Evolutionary conservation across 805 yeast species (phyloP).

Genomic region (Sugiyamaella mastotermitis): DNA sequence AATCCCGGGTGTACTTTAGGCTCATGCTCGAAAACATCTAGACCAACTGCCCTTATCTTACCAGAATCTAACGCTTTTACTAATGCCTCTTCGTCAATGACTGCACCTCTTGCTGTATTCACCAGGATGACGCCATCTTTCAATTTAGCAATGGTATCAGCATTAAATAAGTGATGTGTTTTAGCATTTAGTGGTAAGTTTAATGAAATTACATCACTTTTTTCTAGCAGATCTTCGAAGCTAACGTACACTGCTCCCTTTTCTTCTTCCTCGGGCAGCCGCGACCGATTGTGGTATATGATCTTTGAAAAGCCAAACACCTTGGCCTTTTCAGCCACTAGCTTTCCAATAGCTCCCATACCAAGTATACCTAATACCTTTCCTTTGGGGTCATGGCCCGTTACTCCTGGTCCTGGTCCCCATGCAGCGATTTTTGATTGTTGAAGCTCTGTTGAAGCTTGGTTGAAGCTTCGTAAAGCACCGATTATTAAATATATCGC

Average conservation of each 20-base stretch:
- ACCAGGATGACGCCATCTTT: constrained; percentile 48
- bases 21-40: constrained; percentile 53
- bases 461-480: constrained; percentile 41
- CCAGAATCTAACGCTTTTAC: constrained; percentile 41
- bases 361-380: constrained; percentile 53
- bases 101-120: constrained; percentile 55
- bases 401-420: too few relatives aligned
- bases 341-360: constrained; percentile 57
- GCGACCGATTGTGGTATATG: constrained; percentile 45
- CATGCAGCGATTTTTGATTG: too few relatives aligned
- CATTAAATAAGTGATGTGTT: constrained; percentile 44
- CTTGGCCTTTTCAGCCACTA: constrained; percentile 42
- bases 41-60: constrained; percentile 43
- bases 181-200: constrained; percentile 45
- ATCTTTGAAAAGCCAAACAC: constrained; percentile 46
- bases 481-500: constrained; percentile 45
- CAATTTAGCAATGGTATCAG: constrained; percentile 38
- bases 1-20: constrained; percentile 45
- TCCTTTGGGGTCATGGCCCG: constrained; percentile 45
- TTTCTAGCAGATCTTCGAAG: constrained; percentile 41
- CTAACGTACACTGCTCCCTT: constrained; percentile 38
- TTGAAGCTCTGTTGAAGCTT: constrained; percentile 37
- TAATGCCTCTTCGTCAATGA: constrained; percentile 47
- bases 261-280: constrained; percentile 42
- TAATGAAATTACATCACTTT: constrained; percentile 43